Evolutionary conservation across 306 rosid genomes (phyloP).

Genomic region (Amphicarpaea edgeworthii): DNA sequence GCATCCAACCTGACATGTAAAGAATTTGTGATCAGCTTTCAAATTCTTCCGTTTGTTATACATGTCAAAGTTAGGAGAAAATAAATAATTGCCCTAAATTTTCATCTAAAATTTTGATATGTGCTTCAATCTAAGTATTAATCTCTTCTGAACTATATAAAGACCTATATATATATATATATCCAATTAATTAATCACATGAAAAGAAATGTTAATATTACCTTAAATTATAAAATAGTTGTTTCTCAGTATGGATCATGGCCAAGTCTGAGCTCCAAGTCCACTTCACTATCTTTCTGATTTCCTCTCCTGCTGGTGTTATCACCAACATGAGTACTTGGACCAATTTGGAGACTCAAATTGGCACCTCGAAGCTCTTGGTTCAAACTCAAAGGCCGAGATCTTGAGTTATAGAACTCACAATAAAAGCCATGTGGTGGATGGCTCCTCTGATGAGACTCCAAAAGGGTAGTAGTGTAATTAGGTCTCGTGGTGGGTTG

Average conservation of each 20-base stretch:
- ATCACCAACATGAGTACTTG: constrained; percentile 47
- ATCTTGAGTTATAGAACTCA: constrained; percentile 38
- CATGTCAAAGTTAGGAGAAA: not conserved
- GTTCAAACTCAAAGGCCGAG: constrained; percentile 50
- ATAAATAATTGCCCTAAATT: not conserved
- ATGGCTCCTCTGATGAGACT: constrained; percentile 60
- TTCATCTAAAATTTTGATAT: not conserved
- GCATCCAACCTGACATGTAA: constrained; percentile 31
- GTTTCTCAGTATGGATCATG: constrained; percentile 50
- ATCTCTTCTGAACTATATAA: constrained; percentile 20
- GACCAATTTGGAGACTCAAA: constrained; percentile 71
- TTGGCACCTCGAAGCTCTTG: constrained; percentile 66
- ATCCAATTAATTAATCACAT: not conserved
- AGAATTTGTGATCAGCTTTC: constrained; percentile 28
- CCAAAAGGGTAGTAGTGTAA: constrained; percentile 48
- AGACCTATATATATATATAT: no score
- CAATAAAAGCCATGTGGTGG: constrained; percentile 44
- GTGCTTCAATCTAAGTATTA: not conserved
- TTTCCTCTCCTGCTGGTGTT: constrained; percentile 40
- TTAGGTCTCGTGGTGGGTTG: constrained; percentile 28
- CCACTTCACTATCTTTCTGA: constrained; percentile 63
- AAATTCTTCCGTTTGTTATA: constrained; percentile 9
- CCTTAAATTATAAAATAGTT: constrained; percentile 23
- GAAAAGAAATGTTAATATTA: constrained; percentile 31
- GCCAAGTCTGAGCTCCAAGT: constrained; percentile 94